Evolutionary conservation across 805 yeast species (phyloP), one percentile per base, ranked within the genome.

Genomic region (Kuraishia molischiana): DNA sequence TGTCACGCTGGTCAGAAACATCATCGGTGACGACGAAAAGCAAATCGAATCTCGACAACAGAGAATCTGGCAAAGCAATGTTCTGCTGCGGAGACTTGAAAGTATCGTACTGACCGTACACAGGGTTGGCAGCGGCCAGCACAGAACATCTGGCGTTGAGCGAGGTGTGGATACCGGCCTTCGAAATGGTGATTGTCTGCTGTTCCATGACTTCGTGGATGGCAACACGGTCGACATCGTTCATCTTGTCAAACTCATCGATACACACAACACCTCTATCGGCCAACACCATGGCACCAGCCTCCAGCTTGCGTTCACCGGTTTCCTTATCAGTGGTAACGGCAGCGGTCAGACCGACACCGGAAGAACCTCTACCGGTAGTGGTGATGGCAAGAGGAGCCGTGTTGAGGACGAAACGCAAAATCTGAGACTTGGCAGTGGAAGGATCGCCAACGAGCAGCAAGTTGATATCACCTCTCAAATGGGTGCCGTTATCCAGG

Each of bases 191-290:
- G 21, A 90, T 96, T 0, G 98, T 92, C 60, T 92, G 98, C 64
- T 92, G 98, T 66, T 92, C 98, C 98, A 92, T 92, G 36, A 92
- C 98, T 72, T 92, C 98, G 62, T 92, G 98, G 53, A 92, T 92
- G 1, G 97, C 97, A 37, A 92, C 97, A 56, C 98, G 74, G 64
- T 92, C 98, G 20, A 79, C 76, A 58, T 92, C 98, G 44, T 85
- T 80, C 98, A 92, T 92, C 62, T 92, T 92, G 64, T 90, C 98
- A 54, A 92, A 92, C 67, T 92, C 98, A 69, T 92, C 98, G 52
- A 92, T 94, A 73, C 98, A 92, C 31, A 92, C 97, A 40, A 92
- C 73, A 45, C 98, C 98, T 46, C 97, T 69, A 61, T 92, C 98
- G 10, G 97, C 98, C 44, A 92, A 67, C 29, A 92, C 98, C 97